Evolutionary conservation across 441 rosid genomes (phyloP).

Genomic region (Adansonia rubrostipa): DNA sequence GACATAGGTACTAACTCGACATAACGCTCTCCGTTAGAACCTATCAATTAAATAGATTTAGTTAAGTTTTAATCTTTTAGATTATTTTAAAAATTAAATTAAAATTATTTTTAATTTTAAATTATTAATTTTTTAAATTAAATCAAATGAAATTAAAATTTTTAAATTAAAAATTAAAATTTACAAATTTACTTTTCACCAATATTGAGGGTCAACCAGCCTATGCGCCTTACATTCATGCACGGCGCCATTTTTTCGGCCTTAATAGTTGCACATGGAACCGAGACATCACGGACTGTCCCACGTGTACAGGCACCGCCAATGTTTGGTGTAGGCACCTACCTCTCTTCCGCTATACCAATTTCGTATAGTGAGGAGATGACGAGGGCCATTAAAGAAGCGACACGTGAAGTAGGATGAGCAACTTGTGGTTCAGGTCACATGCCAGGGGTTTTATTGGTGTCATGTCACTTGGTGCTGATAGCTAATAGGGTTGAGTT

Average conservation of each 20-base stretch:
- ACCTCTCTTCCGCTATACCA: not conserved
- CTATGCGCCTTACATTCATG: no score
- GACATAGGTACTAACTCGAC: no score
- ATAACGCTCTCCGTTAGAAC: no score
- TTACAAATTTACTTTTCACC: no score
- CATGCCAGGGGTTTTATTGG: not conserved
- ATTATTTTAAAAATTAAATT: no score
- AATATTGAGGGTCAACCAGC: no score
- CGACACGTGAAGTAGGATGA: slow-evolving; percentile 2
- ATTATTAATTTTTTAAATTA: no score
- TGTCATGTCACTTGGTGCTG: not conserved
- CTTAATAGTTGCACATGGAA: not conserved
- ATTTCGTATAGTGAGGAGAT: not conserved
- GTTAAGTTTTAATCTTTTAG: no score
- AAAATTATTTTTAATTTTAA: no score
- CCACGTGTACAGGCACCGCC: not conserved
- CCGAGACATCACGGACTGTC: slow-evolving; percentile 4
- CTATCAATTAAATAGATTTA: no score
- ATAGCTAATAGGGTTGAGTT: not conserved
- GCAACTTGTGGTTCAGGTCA: not conserved
- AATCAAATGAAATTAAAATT: no score
- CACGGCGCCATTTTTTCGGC: not conserved
- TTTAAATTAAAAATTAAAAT: no score
- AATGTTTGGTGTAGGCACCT: not conserved
- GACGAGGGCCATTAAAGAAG: not conserved